Evolutionary conservation across 352 stramenopile genomes (phyloP).

Genomic region (Phytophthora agathidicida): DNA sequence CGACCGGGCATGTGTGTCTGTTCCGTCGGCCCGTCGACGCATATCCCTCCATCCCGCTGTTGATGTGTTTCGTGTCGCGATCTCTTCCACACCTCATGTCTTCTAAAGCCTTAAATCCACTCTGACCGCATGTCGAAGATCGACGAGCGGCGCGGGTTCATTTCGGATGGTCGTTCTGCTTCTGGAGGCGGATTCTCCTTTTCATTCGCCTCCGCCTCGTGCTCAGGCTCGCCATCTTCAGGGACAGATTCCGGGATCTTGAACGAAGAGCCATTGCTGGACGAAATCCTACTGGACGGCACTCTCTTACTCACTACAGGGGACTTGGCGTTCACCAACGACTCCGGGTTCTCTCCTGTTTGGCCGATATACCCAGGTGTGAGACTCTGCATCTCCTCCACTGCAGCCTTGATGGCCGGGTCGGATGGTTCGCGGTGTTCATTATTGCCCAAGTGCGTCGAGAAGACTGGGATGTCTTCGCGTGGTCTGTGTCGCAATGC

Average conservation of each 20-base stretch:
- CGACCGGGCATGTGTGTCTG: slow-evolving; percentile 17
- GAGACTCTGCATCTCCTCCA: slow-evolving; percentile 42
- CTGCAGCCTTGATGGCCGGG: slow-evolving; percentile 19
- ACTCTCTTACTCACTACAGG: slow-evolving; percentile 15
- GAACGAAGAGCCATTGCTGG: slow-evolving; percentile 29
- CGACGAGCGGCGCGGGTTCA: slow-evolving; percentile 40
- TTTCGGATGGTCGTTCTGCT: slow-evolving; percentile 25
- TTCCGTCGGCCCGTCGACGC: slow-evolving; percentile 23
- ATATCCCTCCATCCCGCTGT: slow-evolving; percentile 19
- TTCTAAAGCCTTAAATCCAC: slow-evolving; percentile 41
- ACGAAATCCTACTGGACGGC: slow-evolving; percentile 21
- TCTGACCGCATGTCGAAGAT: slow-evolving; percentile 51
- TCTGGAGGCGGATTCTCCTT: slow-evolving; percentile 15
- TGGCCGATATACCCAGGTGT: slow-evolving; percentile 33
- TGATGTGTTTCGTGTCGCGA: slow-evolving; percentile 21
- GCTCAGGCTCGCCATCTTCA: slow-evolving; percentile 29
- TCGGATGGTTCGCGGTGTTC: slow-evolving; percentile 30
- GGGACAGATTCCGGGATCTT: slow-evolving; percentile 29
- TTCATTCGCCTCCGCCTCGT: slow-evolving; percentile 24
- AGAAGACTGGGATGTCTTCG: slow-evolving; percentile 38
- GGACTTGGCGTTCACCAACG: slow-evolving; percentile 26
- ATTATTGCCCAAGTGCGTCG: slow-evolving; percentile 29
- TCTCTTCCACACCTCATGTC: slow-evolving; percentile 10
- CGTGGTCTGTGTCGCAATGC: slow-evolving; percentile 35
- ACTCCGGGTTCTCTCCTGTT: slow-evolving; percentile 31